phyloP scores from a whole-genome alignment of 2,329 filamentous ascomycete genomes.

The Pezicula carpinea region DNA sequence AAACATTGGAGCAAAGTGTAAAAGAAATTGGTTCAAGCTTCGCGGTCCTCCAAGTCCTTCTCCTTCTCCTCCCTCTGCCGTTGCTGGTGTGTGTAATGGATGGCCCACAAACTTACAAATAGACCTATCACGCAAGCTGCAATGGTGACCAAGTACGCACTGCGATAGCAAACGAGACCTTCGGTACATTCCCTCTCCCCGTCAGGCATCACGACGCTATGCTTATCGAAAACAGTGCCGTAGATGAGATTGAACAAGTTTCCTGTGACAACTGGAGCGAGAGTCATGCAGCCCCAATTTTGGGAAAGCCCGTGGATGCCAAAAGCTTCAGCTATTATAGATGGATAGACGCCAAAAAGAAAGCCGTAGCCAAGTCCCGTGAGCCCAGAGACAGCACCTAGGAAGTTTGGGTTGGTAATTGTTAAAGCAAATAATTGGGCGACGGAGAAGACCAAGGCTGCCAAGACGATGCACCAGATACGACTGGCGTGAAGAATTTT shows the following conservation, averaged over 20 bases:
- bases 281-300: slow-evolving; percentile 95
- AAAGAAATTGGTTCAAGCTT: neutral
- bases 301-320: slow-evolving; percentile 84
- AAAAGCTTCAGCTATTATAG: slow-evolving; percentile 84
- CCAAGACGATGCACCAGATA: slow-evolving; percentile 84
- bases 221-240: slow-evolving; percentile 74
- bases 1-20: too few relatives aligned
- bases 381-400: slow-evolving; percentile 74
- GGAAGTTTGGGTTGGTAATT: slow-evolving; percentile 70
- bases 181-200: slow-evolving; percentile 73
- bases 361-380: slow-evolving; percentile 90
- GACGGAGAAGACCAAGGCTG: slow-evolving; percentile 70
- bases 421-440: slow-evolving; percentile 74
- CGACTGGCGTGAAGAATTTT: slow-evolving; percentile 76
- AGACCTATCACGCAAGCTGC: slow-evolving; percentile 66
- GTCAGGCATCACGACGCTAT: slow-evolving; percentile 63
- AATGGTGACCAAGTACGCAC: slow-evolving; percentile 77
- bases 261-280: slow-evolving; percentile 80
- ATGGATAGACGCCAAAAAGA: slow-evolving; percentile 89
- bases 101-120: slow-evolving; percentile 56
- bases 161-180: slow-evolving; percentile 74
- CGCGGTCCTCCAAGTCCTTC: neutral
- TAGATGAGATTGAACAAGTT: slow-evolving; percentile 94
- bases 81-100: neutral
- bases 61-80: neutral